Evolutionary conservation across 148 eudicot species (phyloP).

Genomic region (Cornus kousa): DNA sequence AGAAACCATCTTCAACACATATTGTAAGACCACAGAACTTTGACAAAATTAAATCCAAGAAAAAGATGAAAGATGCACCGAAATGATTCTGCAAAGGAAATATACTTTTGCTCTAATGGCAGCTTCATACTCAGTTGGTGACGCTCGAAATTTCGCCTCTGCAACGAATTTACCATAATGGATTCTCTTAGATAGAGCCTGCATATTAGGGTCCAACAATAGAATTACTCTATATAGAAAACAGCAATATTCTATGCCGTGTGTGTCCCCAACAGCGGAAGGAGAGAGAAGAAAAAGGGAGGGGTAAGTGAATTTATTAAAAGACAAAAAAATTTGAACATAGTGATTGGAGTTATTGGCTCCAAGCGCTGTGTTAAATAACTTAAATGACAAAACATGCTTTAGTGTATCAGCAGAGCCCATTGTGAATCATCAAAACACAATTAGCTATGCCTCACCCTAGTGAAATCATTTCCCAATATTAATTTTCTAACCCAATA

Average conservation of each 20-base stretch:
- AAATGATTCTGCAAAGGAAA: not conserved
- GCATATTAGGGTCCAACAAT: conserved; percentile 11
- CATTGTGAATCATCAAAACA: not conserved
- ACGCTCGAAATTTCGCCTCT: conserved; percentile 84
- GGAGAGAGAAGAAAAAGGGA: not conserved
- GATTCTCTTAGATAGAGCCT: conserved; percentile 93
- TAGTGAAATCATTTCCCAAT: not conserved
- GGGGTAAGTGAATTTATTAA: not conserved
- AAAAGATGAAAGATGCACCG: not conserved
- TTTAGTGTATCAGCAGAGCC: not conserved
- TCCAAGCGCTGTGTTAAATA: no score
- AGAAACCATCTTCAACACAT: conserved; percentile 1
- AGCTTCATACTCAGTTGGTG: conserved; percentile 67
- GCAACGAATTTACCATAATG: conserved; percentile 98
- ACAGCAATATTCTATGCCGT: not conserved
- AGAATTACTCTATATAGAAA: not conserved
- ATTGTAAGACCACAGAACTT: not conserved
- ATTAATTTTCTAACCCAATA: not conserved
- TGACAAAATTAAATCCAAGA: not conserved
- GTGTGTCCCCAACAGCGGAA: not conserved
- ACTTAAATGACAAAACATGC: no score
- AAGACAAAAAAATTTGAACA: no score
- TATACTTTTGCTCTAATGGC: conserved; percentile 77
- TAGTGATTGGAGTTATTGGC: not conserved
- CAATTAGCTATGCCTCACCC: not conserved